Conservation (phyloP, 2,329 filamentous ascomycete species). For the Aureobasidium mangrovei region DNA sequence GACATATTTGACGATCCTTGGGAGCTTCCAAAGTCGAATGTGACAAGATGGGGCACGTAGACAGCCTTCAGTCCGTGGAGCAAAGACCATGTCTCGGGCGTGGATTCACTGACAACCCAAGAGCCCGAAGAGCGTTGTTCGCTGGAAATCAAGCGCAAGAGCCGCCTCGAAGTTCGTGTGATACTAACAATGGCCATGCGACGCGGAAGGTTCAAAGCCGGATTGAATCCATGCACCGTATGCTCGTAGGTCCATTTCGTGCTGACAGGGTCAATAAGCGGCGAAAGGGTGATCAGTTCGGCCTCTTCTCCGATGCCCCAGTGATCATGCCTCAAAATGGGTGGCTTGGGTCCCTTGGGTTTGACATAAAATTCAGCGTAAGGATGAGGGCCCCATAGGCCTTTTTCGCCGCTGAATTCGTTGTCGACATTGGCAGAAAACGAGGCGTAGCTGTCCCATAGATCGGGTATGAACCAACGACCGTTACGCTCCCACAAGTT, state of each 20-base stretch:
- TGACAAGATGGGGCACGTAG: background rate
- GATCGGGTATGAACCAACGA: background rate
- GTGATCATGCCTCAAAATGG: background rate
- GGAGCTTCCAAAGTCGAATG: background rate
- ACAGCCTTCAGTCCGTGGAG: background rate
- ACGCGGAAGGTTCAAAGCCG: background rate
- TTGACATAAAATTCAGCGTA: background rate
- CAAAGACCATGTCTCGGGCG: background rate
- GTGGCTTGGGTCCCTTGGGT: background rate
- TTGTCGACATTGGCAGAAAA: background rate
- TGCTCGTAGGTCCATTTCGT: background rate
- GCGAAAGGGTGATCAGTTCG: background rate
- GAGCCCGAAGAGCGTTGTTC: background rate
- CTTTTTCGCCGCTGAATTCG: background rate
- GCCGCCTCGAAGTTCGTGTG: background rate
- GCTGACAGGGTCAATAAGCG: background rate
- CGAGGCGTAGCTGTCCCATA: background rate
- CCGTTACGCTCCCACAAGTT: background rate
- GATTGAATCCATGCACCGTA: background rate
- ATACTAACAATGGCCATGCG: background rate
- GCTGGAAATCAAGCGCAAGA: background rate
- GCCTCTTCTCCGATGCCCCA: background rate
- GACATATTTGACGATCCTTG: background rate
- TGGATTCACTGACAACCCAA: background rate
- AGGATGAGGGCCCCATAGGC: background rate